These are phyloP conservation scores for Apiosordaria backusii DNA, from an alignment of 495 filamentous ascomycete species.

Conservation along the genomic window DNA sequence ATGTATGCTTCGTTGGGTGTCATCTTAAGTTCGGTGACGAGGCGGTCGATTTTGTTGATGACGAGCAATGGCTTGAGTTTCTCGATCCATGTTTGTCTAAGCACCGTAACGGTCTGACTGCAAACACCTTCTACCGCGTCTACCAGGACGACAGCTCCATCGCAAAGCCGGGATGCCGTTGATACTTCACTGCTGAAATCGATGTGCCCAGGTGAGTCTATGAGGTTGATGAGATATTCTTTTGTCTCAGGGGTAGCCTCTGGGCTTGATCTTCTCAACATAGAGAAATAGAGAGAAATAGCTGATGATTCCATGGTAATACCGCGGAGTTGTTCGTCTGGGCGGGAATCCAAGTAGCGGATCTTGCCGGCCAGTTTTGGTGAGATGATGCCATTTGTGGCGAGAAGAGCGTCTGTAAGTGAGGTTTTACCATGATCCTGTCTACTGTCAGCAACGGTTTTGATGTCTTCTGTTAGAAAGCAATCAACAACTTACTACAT, in stretches of 20 bases:
- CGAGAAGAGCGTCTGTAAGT: conserved; percentile 90
- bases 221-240: conserved; percentile 95
- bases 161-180: conserved; percentile 89
- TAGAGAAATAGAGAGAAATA: conserved; percentile 94
- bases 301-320: conserved; percentile 99
- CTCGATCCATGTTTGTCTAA: conserved; percentile 94
- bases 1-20: conserved; percentile 83
- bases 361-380: conserved; percentile 97
- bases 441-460: not conserved
- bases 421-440: conserved; percentile 98
- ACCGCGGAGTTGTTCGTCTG: conserved; percentile 93
- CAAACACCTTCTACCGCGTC: conserved; percentile 98
- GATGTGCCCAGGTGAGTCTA: conserved; percentile 96
- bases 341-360: conserved; percentile 92
- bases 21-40: conserved; percentile 91
- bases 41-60: conserved; percentile 96
- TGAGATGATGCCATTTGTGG: conserved; percentile 99
- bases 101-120: conserved; percentile 95
- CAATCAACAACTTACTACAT: conserved; percentile 53
- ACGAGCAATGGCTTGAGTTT: conserved; percentile 91
- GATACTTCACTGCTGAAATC: conserved; percentile 99
- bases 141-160: conserved; percentile 93
- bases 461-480: not conserved
- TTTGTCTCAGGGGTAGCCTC: conserved; percentile 67
- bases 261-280: conserved; percentile 64